These are phyloP conservation scores for Pisolithus tinctorius DNA, from an alignment of 768 basidiomycete genomes.

Conservation along the genomic window DNA sequence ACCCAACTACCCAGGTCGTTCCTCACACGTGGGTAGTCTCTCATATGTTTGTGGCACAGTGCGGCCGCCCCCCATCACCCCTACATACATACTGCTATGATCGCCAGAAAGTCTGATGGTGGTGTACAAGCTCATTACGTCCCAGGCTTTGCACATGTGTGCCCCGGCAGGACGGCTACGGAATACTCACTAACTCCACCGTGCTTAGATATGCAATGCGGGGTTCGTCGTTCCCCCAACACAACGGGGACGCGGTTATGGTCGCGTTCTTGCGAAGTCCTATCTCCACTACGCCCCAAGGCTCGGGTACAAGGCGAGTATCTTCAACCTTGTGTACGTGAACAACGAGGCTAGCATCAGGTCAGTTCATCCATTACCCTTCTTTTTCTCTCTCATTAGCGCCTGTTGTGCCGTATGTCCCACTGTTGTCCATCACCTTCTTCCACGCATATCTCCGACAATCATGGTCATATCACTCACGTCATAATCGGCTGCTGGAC, in stretches of 20 bases:
- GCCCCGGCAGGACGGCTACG: too few relatives aligned
- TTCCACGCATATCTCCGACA: constrained; percentile 2
- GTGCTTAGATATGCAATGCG: constrained; percentile 58
- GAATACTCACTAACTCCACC: neutral
- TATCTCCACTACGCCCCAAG: constrained; percentile 77
- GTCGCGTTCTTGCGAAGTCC: constrained; percentile 64
- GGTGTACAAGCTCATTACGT: too few relatives aligned
- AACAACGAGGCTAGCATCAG: constrained; percentile 72
- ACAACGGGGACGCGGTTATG: constrained; percentile 62
- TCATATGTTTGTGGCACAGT: neutral
- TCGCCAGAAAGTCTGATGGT: neutral
- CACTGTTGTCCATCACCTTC: neutral
- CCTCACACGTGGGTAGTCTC: constrained; percentile 67
- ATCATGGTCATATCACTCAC: neutral
- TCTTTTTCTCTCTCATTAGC: neutral
- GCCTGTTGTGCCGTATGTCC: neutral
- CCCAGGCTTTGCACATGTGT: too few relatives aligned
- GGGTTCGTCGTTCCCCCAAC: constrained; percentile 74
- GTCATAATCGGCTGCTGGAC: neutral
- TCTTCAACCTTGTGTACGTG: constrained; percentile 89
- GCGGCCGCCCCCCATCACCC: neutral
- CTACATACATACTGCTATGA: neutral
- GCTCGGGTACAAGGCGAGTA: constrained; percentile 69
- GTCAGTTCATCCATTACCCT: constrained; percentile 30
- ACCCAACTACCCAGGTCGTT: constrained; percentile 86